Percentiles rank a stretch among this genome's conserved stretches.
Conservation (phyloP, 805 yeast genomes). For the Zygosaccharomyces rouxii region DNA sequence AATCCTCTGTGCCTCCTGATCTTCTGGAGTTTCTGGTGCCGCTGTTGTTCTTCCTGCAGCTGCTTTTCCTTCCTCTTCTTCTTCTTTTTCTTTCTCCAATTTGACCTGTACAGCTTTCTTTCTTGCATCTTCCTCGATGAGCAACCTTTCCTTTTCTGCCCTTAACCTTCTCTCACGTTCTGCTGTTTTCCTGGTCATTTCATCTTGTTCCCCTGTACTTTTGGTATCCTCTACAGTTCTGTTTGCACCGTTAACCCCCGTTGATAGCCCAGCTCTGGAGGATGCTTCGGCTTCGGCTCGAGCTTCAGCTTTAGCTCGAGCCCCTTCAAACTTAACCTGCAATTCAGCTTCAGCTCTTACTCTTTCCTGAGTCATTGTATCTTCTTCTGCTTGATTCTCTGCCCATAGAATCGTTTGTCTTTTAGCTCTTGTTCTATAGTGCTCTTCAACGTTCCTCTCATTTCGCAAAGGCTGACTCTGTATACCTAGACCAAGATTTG, state of each 20-base stretch:
- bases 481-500: background rate
- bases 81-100: background rate
- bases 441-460: background rate
- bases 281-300: background rate
- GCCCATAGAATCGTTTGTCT: background rate
- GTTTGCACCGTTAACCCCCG: background rate
- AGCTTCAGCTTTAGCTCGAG: background rate
- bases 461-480: background rate
- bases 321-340: background rate
- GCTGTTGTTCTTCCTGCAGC: no score
- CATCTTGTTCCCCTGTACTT: background rate
- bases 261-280: background rate
- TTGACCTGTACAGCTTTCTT: background rate
- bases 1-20: constrained; percentile 7
- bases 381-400: constrained; percentile 1
- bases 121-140: background rate
- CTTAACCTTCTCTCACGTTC: background rate
- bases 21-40: background rate
- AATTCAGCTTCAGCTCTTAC: background rate
- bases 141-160: background rate
- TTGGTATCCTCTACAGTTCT: no score
- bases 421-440: background rate
- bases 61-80: no score
- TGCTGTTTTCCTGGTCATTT: background rate
- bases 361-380: background rate